A percentile compares a stretch with the other conserved stretches of the same genome.
Conservation (phyloP, 2,329 filamentous ascomycete genomes). For the Cercospora nicotianae region DNA sequence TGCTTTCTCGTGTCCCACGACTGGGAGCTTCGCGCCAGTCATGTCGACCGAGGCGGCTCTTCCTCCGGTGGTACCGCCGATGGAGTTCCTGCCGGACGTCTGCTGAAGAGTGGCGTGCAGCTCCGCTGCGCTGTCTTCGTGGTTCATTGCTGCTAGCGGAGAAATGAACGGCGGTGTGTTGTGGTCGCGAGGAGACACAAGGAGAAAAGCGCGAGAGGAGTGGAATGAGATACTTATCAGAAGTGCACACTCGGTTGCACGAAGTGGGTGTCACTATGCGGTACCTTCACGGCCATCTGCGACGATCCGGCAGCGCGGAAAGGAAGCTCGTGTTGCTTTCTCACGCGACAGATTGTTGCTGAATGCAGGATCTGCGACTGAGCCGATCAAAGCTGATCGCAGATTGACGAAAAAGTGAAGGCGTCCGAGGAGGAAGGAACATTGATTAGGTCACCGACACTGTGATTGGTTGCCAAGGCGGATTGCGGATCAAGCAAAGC, state of each 20-base stretch:
- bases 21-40: slow-evolving; percentile 25
- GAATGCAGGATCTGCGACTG: neutral
- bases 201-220: neutral
- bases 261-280: neutral
- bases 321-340: neutral
- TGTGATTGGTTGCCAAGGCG: neutral
- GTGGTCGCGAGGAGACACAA: neutral
- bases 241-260: neutral
- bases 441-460: neutral
- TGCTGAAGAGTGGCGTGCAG: slow-evolving; percentile 31
- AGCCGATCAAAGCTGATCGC: neutral
- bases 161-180: too few relatives aligned
- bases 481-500: slow-evolving; percentile 2
- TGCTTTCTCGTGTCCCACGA: slow-evolving; percentile 20
- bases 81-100: slow-evolving; percentile 23
- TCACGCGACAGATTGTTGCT: neutral
- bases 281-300: slow-evolving; percentile 4
- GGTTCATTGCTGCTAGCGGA: slow-evolving; percentile 25
- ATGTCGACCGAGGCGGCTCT: slow-evolving; percentile 23
- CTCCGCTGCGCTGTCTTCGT: slow-evolving; percentile 35
- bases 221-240: neutral
- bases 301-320: neutral
- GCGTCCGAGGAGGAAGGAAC: neutral
- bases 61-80: slow-evolving; percentile 14
- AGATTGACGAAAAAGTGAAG: neutral